phyloP scores from a whole-genome alignment of 2,329 filamentous ascomycete species.

The Cercospora brassicicola region DNA sequence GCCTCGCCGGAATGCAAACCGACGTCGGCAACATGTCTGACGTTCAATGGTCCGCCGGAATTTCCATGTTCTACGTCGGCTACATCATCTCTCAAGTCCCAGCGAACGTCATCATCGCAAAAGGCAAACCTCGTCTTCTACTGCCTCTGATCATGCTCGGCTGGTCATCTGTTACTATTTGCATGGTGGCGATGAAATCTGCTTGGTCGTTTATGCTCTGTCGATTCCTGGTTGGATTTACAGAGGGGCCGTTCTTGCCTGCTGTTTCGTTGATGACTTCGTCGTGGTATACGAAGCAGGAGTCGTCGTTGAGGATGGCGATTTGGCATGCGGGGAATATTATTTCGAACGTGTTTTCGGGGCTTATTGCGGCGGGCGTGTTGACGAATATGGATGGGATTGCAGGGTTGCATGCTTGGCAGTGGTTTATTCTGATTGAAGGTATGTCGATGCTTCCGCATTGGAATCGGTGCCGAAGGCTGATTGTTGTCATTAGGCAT shows the following conservation, averaged over 20 bases:
- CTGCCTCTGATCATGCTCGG: conserved; percentile 9
- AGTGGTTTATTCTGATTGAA: conserved; percentile 18
- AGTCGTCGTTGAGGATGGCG: conserved; percentile 15
- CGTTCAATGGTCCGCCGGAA: conserved; percentile 13
- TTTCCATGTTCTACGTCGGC: conserved; percentile 17
- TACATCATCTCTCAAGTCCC: conserved; percentile 19
- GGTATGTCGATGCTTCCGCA: neutral
- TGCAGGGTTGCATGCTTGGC: conserved; percentile 13
- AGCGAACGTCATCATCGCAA: conserved; percentile 16
- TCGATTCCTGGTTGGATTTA: conserved; percentile 48
- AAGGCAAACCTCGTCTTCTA: conserved; percentile 10
- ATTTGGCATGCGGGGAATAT: conserved; percentile 17
- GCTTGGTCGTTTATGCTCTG: conserved; percentile 47
- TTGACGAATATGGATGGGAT: conserved; percentile 17
- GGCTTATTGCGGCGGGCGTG: conserved; percentile 9
- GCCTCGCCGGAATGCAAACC: conserved; percentile 40
- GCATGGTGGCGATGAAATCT: conserved; percentile 29
- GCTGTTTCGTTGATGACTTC: conserved; percentile 12
- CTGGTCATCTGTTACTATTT: conserved; percentile 12
- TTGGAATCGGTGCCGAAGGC: neutral
- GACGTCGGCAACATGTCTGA: conserved; percentile 16
- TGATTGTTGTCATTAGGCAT: neutral
- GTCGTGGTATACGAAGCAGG: conserved; percentile 16
- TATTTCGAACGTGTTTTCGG: conserved; percentile 12
- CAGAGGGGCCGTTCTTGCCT: conserved; percentile 31